Percentiles rank a stretch among this genome's conserved stretches.
These are phyloP conservation scores for Patellifolia procumbens DNA, from an alignment of 179 eudicot genomes.

Conservation along the genomic window DNA sequence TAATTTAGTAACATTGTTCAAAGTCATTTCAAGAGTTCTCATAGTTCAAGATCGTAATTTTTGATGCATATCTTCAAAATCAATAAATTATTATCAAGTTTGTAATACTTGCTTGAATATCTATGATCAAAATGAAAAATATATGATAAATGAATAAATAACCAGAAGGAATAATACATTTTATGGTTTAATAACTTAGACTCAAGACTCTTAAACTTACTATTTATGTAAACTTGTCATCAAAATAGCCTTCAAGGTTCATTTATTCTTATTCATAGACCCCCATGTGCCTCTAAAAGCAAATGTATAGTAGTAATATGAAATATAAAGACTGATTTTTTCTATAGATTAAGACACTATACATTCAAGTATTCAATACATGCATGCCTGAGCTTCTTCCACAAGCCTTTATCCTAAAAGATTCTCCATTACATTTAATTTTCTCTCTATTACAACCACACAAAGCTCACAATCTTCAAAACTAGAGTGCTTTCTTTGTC, in stretches of 20 bases:
- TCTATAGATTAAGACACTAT: not conserved
- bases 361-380: not conserved
- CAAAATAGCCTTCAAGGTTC: not conserved
- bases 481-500: not conserved
- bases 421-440: not conserved
- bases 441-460: not conserved
- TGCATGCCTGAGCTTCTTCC: conserved; percentile 5
- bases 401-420: conserved; percentile 1
- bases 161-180: no score
- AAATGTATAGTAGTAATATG: not conserved
- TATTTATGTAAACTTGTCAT: no score
- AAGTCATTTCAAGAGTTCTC: no score
- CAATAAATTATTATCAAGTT: no score
- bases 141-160: no score
- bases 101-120: no score
- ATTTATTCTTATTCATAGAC: not conserved
- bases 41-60: no score
- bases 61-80: no score
- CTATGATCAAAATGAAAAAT: no score
- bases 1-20: no score
- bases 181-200: no score
- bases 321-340: not conserved
- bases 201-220: no score
- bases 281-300: conserved; percentile 4
- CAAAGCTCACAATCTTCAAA: not conserved